Evolutionary conservation across 805 yeast genomes (phyloP), one percentile per base, ranked within the genome.

Genomic region (Alloascoidea hylecoeti): DNA sequence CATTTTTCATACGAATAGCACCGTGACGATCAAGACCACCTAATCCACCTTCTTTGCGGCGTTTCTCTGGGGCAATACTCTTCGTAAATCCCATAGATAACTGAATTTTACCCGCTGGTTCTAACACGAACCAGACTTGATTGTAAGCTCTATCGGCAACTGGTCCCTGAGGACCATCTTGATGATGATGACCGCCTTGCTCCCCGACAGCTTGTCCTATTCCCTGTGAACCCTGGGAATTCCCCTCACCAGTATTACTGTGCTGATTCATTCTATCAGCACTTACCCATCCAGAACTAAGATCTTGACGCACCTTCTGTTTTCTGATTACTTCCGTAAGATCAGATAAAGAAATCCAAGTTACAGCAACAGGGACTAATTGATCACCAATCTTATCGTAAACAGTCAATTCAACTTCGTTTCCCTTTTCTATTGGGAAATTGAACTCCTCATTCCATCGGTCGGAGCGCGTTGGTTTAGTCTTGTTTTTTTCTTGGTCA

Each of bases 261-360:
- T 23, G 9, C 13, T 23, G 9, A 9, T 23, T 23, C 30, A 42
- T 17, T 4, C 33, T 38, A n/a, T 49, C 53, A 1, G 95, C 96
- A 42, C 84, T 71, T 4, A 84, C 81, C 98, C 97, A 92, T 35
- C 92, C 95, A 36, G 76, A 71, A 33, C 64, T 69, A 42, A 70
- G 59, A 33, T 82, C 83, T 49, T 73, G 76, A 5, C 75, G 83
- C 16, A 83, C 88, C 49, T 84, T 85, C 55, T 78, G 80, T 50
- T 92, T 81, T 58, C 99, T 83, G 39, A 89, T 70, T 48, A 92
- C 97, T 61, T 92, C 99, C 0, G 94, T 86, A 34, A 92, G 72
- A 56, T 92, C 99, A 3, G 94, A 77, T 18, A 92, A 65, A 28
- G 89, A 70, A 17, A 89, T 68, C 98, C 98, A 92, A 49, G 81